A percentile compares a stretch with the other conserved stretches of the same genome.
Evolutionary conservation across 176 grass and related monocot genomes (phyloP).

Genomic region (Triticum dicoccoides): DNA sequence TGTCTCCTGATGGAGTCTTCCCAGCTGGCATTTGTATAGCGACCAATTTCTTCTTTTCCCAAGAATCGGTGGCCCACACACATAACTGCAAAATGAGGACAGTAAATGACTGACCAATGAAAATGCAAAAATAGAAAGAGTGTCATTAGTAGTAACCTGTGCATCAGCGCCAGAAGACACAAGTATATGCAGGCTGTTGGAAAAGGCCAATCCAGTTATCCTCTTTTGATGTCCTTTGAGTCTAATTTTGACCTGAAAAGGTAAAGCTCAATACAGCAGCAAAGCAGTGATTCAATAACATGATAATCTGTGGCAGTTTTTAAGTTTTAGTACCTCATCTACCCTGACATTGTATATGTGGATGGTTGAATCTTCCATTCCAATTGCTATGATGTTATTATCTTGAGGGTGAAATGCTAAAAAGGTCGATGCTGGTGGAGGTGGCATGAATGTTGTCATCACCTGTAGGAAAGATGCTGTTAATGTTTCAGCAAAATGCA

Average conservation of each 20-base stretch:
- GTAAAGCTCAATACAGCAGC: conserved; percentile 28
- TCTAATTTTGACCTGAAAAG: conserved; percentile 81
- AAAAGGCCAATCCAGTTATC: conserved; percentile 90
- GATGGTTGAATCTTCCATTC: conserved; percentile 99
- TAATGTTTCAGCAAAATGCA: neutral
- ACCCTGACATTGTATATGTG: conserved; percentile 99
- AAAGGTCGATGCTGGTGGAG: conserved; percentile 88
- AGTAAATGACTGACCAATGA: neutral
- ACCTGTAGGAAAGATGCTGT: conserved; percentile 47
- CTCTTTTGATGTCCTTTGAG: conserved; percentile 95
- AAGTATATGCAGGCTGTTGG: conserved; percentile 70
- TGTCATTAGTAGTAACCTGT: conserved; percentile 57
- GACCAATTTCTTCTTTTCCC: conserved; percentile 87
- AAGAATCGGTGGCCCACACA: conserved; percentile 77
- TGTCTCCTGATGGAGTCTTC: conserved; percentile 76
- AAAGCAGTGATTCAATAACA: conserved; percentile 32
- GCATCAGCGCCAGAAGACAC: conserved; percentile 98
- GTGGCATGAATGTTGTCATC: conserved; percentile 96
- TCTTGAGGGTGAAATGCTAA: conserved; percentile 97
- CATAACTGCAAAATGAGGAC: conserved; percentile 52
- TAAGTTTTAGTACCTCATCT: conserved; percentile 62
- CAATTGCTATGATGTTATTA: conserved; percentile 98
- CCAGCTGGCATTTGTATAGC: conserved; percentile 73
- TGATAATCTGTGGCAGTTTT: neutral
- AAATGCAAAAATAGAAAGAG: neutral